Evolutionary conservation across 2,329 filamentous ascomycete species (phyloP).

Genomic region (Monascus ruber): DNA sequence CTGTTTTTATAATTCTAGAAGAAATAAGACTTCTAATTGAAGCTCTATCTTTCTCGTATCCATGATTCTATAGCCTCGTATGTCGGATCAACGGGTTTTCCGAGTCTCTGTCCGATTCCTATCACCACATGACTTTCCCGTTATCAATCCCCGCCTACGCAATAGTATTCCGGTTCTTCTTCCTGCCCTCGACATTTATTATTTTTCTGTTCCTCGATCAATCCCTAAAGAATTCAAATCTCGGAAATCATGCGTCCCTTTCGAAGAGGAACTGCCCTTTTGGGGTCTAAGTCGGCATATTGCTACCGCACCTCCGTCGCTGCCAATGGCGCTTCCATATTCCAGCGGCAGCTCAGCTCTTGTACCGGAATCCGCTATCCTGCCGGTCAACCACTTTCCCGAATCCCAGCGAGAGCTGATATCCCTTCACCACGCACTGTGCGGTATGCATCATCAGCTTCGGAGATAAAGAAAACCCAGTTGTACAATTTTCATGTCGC

Average conservation of each 20-base stretch:
- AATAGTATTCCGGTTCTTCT: too few relatives aligned
- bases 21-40: too few relatives aligned
- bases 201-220: too few relatives aligned
- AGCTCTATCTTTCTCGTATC: too few relatives aligned
- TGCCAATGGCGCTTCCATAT: slow-evolving; percentile 20
- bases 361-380: slow-evolving; percentile 7
- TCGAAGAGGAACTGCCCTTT: slow-evolving; percentile 18
- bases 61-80: too few relatives aligned
- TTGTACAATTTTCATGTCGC: slow-evolving; percentile 68
- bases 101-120: slow-evolving; percentile 10
- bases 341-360: slow-evolving; percentile 16
- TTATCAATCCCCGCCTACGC: slow-evolving; percentile 5
- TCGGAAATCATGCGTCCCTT: slow-evolving; percentile 4
- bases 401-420: slow-evolving; percentile 5
- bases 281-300: slow-evolving; percentile 14
- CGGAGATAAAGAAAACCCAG: slow-evolving; percentile 44
- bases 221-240: not conserved
- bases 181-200: too few relatives aligned
- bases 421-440: slow-evolving; percentile 8
- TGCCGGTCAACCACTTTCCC: slow-evolving; percentile 4
- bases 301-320: slow-evolving; percentile 14
- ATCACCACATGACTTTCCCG: slow-evolving; percentile 31
- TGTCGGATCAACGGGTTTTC: not conserved
- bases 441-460: slow-evolving; percentile 23
- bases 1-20: too few relatives aligned